phyloP scores from a whole-genome alignment of 805 yeast species.

The Clavispora santaluciae region DNA sequence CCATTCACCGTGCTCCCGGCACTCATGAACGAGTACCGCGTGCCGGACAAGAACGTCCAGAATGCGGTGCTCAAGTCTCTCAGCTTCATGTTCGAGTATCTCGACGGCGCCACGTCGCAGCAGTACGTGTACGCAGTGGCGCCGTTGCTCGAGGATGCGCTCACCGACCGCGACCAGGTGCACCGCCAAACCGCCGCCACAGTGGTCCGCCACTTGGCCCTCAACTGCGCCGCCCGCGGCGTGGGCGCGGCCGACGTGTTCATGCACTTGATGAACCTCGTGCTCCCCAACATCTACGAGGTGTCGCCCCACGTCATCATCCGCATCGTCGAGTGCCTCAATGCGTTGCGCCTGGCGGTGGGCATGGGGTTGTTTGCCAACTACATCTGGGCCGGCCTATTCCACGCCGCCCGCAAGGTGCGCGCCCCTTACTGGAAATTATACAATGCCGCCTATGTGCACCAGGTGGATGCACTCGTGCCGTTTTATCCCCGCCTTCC shows the following conservation, averaged over 20 bases:
- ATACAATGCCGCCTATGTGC: constrained; percentile 72
- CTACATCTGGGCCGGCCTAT: constrained; percentile 82
- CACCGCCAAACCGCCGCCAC: constrained; percentile 95
- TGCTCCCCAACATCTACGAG: constrained; percentile 87
- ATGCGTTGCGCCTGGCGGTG: constrained; percentile 61
- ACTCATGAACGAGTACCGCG: constrained; percentile 88
- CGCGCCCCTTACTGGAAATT: constrained; percentile 81
- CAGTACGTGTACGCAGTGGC: constrained; percentile 79
- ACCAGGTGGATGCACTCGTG: constrained; percentile 67
- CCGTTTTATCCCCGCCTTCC: constrained; percentile 74
- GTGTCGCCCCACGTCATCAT: constrained; percentile 92
- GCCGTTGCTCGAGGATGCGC: constrained; percentile 81
- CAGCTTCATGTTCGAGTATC: constrained; percentile 88
- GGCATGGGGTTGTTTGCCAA: constrained; percentile 75
- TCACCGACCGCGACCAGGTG: constrained; percentile 84
- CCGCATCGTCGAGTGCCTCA: constrained; percentile 76
- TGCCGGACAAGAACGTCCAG: constrained; percentile 89
- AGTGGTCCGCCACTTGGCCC: constrained; percentile 74
- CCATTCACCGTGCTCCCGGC: constrained; percentile 95
- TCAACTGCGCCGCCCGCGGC: constrained; percentile 49
- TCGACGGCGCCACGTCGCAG: constrained; percentile 65
- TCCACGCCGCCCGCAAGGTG: constrained; percentile 90
- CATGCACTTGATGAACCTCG: constrained; percentile 71
- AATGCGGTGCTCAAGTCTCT: constrained; percentile 91
- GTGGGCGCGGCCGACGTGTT: constrained; percentile 75